Evolutionary conservation across 192 early-diverging fungal species (phyloP), one percentile per base, ranked within the genome.

Genomic region (Obelidium mucronatum): DNA sequence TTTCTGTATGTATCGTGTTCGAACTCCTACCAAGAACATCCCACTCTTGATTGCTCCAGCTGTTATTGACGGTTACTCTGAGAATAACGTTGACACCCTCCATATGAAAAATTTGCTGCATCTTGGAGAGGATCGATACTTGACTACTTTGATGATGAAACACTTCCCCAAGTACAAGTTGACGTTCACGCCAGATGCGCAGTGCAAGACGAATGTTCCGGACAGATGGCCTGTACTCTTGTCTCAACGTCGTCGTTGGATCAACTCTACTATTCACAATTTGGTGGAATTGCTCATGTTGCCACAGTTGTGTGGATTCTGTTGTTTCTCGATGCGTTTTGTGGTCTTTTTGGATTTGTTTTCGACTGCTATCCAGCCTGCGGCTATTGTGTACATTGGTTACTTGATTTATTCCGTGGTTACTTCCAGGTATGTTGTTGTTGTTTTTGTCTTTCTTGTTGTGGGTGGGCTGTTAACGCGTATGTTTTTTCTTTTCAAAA

Each of bases 211-310:
- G 40, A 93, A 89, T 54, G 98, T 94, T 8, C 98, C 98, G 3
- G 98, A 98, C 76, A 90, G 90, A 73, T 97, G 95, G 92, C 84
- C 89, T 60, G 91, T 99, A 37, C 82, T 99, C 59, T 81, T 99
- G 33, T 99, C 98, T 3, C 98, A 99, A 82, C 93, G 98, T 69
- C 95, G 98, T 84, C 93, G 98, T 76, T 99, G 98, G 98, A 99
- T 99, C 78, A 99, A 99, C 87, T 98, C 96, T 44, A 99, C 98
- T 2, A 93, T 99, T 6, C 98, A 99, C 88, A 99, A 99, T 79
- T 85, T 98, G 78, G 90, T 97, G 77, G 98, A 99, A 81, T 86
- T 99, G 51, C 81, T 96, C 34, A 90, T 95, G 74, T 83, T 99
- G 73, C 93, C 93, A 26, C 96, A 98, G 69, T 91, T 98, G 36